Base-by-base conservation (phyloP, 345 rosid species). In the Heritiera littoralis region DNA sequence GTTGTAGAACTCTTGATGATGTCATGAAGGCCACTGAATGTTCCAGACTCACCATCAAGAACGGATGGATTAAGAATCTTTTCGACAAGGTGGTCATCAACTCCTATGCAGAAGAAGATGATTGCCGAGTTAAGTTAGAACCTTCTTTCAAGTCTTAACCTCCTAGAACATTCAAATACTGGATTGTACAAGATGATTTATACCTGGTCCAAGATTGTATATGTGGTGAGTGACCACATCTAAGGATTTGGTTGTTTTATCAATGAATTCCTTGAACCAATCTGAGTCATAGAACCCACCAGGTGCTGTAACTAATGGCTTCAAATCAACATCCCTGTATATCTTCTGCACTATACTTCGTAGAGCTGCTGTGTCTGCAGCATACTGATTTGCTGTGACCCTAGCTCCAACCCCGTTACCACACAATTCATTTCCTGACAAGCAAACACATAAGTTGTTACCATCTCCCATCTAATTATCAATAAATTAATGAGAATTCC, bases 191-290 rank as follows among this genome's bases (percentile, higher is more conserved):
- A 75, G 52, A 66, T 15, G 30, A 55, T 79, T 38, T 6, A 59
- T 87, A 94, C 99, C 98, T 83, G 99, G 90, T 54, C 99, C 99
- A 35, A 96, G 98, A 79, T 94, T 89, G 89, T 96, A 96, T 80
- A 96, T 94, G 84, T 96, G 98, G 74, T 86, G 98, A 9, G 95
- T 94, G 73, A 88, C 81, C 4, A 86, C 98, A 69, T 94, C 84
- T 8, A 91, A 46, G 68, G 89, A 84, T 70, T 81, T 64, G 55
- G 75, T 76, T 41, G 99, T 66, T 79, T 90, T 91, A 61, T 71
- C 84, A 30, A 92, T 45, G 80, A 86, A 93, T 74, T 88, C 87
- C 71, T 84, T 81, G 86, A 86, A 96, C 98, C 98, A 96, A 46
- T 75, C 66, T 40, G 77, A 85, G 20, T 91, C 97, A 81, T 84